A percentile compares a stretch with the other conserved stretches of the same genome.
Conservation (phyloP, 306 rosid genomes). For the Prunus mongolica region DNA sequence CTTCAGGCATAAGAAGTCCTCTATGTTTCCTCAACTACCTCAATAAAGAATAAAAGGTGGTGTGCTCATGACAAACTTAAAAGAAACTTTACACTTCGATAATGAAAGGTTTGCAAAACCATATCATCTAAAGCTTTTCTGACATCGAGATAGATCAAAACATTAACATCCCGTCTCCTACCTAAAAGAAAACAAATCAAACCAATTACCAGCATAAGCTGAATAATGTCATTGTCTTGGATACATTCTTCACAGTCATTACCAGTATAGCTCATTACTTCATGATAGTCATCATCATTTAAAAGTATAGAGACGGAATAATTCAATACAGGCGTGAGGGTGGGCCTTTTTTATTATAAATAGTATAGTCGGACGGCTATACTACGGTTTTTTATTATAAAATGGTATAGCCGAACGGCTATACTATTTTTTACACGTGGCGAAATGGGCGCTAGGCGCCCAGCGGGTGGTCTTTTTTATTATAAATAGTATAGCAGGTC, state of each 20-base stretch:
- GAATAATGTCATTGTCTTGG: background rate
- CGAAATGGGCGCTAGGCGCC: too few species aligned
- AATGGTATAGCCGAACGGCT: too few species aligned
- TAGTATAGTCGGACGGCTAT: too few species aligned
- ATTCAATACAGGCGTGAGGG: background rate
- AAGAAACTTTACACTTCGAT: background rate
- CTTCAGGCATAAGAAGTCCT: background rate
- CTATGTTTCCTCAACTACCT: background rate
- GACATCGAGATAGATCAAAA: conserved; percentile 68
- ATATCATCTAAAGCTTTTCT: conserved; percentile 77
- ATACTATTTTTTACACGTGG: too few species aligned
- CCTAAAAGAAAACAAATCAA: conserved; percentile 43
- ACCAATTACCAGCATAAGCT: background rate
- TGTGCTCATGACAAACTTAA: background rate
- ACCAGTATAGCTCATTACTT: background rate
- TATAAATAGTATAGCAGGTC: too few species aligned
- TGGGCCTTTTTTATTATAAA: too few species aligned
- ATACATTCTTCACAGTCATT: background rate
- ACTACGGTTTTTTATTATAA: too few species aligned
- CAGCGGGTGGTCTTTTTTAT: too few species aligned
- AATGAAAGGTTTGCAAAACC: conserved; percentile 3
- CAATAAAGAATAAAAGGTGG: background rate
- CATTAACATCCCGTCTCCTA: conserved; percentile 75
- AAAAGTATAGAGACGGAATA: background rate
- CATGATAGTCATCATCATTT: background rate